Evolutionary conservation across 108 stramenopile species (phyloP), one percentile per base, ranked within the genome.

Genomic region (Halocafeteria seosinensis): DNA sequence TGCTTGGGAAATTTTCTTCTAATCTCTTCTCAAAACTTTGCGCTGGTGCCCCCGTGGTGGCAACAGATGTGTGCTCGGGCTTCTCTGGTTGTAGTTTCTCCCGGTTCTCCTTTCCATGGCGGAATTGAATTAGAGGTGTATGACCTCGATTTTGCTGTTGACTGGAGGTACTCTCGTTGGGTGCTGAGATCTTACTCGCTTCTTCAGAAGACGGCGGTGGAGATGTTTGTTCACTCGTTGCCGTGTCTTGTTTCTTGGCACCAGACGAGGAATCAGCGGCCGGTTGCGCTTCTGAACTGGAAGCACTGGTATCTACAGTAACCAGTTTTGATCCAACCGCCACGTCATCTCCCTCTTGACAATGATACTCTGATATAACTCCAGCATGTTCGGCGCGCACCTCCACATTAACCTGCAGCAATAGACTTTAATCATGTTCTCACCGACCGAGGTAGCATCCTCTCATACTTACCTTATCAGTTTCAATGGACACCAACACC

Each of bases 91-190:
- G 30, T 28, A 8, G 9, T 8, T 11, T 47, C 17, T 17, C 53
- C 32, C 11, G 57, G n/a, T 59, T 59, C 11, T 33, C 57, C 57
- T 59, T 59, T 8, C 57, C 57, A 35, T 59, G 57, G 13, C 57
- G 17, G 57, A 59, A 59, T n/a, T 59, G 6, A 35, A 59, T 59
- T 35, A 59, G 57, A 17, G 57, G 57, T 21, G 21, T 17, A 17
- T 35, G 5, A n/a, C 2, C 12, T 5, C 57, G n/a, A n/a, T n/a
- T n/a, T n/a, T n/a, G n/a, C n/a, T n/a, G n/a, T n/a, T n/a, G n/a
- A n/a, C n/a, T n/a, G n/a, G n/a, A n/a, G n/a, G n/a, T n/a, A n/a
- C n/a, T n/a, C n/a, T n/a, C n/a, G n/a, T n/a, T 35, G 2, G 57
- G 57, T 1, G 57, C 57, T 3, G 57, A n/a, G n/a, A 35, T 35